Base-by-base conservation (phyloP, 2,329 filamentous ascomycete genomes). In the Taxawa tesnikishii region DNA sequence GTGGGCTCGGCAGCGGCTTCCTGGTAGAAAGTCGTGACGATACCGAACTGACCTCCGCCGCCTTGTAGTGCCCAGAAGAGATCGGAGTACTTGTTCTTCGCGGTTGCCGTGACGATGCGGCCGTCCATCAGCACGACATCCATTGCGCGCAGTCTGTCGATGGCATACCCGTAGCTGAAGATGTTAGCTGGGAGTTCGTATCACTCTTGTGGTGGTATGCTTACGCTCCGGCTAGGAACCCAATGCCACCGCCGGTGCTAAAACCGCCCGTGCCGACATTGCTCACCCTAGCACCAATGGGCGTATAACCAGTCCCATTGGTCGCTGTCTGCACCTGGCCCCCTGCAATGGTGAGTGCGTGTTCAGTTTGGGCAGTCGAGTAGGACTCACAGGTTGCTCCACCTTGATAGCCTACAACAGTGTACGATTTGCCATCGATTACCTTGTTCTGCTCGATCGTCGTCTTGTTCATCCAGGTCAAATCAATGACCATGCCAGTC, bases 61-160 rank as follows among this genome's bases (percentile, higher is more conserved):
- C 39, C 39, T 39, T 66, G 65, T 5, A 74, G 56, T 1, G 63
- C 67, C 37, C 53, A 54, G 47, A 57, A 71, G 9, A 75, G 51
- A 34, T 73, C 68, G 0, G 58, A 41, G 26, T 40, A 34, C 34
- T 70, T 46, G 6, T 50, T 47, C 2, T 45, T 45, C 8, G 45
- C 42, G 14, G 58, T 64, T 4, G 60, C 67, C 6, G 58, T 60
- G 29, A 67, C 50, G 27, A 72, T 57, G 6, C 51, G 47, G 7
- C 67, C 62, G 37, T 64, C 58, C 21, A 65, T 61, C 2, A 63
- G 52, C 3, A 65, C 59, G 9, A 68, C 53, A 34, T 68, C 60
- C 29, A 53, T 64, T 4, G 38, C 38, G 15, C 26, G 23, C 5
- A 39, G 15, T 10, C 38, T 31, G 13, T 39, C 38, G 8, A 33